Evolutionary conservation across 306 rosid species (phyloP), one percentile per base, ranked within the genome.

Genomic region (Rubus idaeus): DNA sequence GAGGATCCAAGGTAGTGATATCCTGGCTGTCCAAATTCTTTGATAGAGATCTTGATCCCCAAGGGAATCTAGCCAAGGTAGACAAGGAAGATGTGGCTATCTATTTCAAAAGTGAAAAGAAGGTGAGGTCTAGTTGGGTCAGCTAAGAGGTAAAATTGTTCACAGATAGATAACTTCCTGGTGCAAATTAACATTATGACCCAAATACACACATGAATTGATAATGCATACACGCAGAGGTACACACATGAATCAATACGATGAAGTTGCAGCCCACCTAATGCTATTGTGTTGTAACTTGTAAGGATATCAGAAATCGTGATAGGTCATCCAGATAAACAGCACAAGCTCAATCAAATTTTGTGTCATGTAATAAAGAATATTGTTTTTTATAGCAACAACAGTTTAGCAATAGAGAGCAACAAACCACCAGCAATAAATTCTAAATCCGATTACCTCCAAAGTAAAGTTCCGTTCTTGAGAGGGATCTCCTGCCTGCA

Each of bases 401-500:
- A 5, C 61, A 30, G 40, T 30, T 41, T 10, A 64, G 42, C 68
- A n/a, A 44, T 16, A 49, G 35, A 4, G 39, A 58, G 37, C 42
- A 72, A 62, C 39, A 6, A 61, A 70, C 37, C 10, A 16, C 40
- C 18, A 17, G 37, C 2, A 68, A 46, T 13, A 53, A 42, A 53
- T 79, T 73, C 26, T 57, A 12, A 51, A 80, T 23, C 41, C 17
- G 61, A 56, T 70, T 75, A 84, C 97, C 98, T 94, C 97, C 40
- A 91, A 78, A 71, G 91, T 71, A 74, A 79, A 82, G 82, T 90
- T 94, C 46, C 97, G 93, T 49, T 88, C 91, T 77, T 58, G 74
- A 76, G 98, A 94, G 79, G 98, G 98, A 86, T 94, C 98, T 68
- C 89, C 91, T 57, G 71, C 90, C 98, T 91, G 78, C 63, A 63